Conservation (phyloP, 1,139 yeast genomes). For the Pneumocystis canis region DNA sequence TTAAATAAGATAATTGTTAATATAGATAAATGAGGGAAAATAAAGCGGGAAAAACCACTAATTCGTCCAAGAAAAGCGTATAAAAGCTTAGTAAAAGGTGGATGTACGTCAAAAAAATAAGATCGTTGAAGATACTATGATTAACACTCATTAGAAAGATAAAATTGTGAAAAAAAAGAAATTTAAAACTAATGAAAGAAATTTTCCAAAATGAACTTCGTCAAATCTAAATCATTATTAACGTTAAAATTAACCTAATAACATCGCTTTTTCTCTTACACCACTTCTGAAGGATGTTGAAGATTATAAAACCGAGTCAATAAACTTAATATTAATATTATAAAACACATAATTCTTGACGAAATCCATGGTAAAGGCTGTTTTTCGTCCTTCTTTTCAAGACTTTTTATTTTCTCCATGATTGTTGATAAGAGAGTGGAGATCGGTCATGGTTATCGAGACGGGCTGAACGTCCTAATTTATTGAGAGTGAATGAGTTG, state of each 20-base stretch:
- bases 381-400: no score
- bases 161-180: slow-evolving; percentile 6
- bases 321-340: no score
- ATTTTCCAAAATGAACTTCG: slow-evolving; percentile 95
- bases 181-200: slow-evolving; percentile 56
- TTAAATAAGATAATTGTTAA: slow-evolving; percentile 69
- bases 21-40: slow-evolving; percentile 81
- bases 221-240: slow-evolving; percentile 37
- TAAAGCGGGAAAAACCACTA: slow-evolving; percentile 75
- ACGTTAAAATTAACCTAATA: not conserved
- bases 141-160: not conserved
- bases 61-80: slow-evolving; percentile 85
- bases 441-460: no score
- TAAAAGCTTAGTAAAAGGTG: slow-evolving; percentile 89
- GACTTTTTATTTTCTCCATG: no score
- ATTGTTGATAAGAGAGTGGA: no score
- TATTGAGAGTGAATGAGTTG: no score
- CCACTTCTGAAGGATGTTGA: slow-evolving; percentile 69
- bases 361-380: no score
- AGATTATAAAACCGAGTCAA: slow-evolving; percentile 57
- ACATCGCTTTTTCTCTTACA: slow-evolving; percentile 25
- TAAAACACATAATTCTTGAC: no score
- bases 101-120: slow-evolving; percentile 90
- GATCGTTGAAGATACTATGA: slow-evolving; percentile 56
- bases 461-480: no score